These are phyloP conservation scores for Mortierella sp. DNA, from an alignment of 371 early-diverging fungal species.

Conservation along the genomic window DNA sequence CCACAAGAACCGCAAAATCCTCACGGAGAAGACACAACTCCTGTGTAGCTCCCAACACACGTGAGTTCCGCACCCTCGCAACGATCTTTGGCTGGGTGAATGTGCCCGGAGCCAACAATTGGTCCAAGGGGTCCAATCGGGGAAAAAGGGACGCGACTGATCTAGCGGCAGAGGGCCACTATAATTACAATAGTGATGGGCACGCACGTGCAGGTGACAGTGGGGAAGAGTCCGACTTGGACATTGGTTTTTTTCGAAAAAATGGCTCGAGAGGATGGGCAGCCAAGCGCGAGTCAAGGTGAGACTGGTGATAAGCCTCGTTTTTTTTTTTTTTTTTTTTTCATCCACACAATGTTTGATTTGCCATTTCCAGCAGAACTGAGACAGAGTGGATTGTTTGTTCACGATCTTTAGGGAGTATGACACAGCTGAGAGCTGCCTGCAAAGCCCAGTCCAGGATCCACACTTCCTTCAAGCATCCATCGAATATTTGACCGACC, in stretches of 20 bases:
- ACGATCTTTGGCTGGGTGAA: constrained; percentile 69
- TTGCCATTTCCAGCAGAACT: background rate
- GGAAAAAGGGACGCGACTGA: background rate
- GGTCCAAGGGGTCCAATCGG: constrained; percentile 7
- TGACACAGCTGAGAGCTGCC: constrained; percentile 1
- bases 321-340: background rate
- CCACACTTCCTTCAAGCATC: background rate
- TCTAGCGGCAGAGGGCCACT: background rate
- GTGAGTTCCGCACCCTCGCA: constrained; percentile 60
- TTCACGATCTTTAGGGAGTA: constrained; percentile 7
- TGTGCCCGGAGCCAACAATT: constrained; percentile 5
- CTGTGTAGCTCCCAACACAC: constrained; percentile 54
- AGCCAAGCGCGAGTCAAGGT: constrained; percentile 25
- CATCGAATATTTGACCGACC: constrained; percentile 4
- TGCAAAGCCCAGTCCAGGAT: constrained; percentile 15
- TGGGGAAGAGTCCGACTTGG: constrained; percentile 33
- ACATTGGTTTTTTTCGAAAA: constrained; percentile 1
- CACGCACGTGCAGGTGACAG: constrained; percentile 10
- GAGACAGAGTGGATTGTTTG: too few relatives aligned
- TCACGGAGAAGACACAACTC: constrained; percentile 61
- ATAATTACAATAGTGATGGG: background rate
- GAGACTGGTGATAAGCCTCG: background rate
- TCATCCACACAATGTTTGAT: too few relatives aligned
- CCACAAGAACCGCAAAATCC: background rate
- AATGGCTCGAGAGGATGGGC: constrained; percentile 10